Base-by-base conservation (phyloP, 2,329 filamentous ascomycete genomes). In the Arthroderma uncinatum region DNA sequence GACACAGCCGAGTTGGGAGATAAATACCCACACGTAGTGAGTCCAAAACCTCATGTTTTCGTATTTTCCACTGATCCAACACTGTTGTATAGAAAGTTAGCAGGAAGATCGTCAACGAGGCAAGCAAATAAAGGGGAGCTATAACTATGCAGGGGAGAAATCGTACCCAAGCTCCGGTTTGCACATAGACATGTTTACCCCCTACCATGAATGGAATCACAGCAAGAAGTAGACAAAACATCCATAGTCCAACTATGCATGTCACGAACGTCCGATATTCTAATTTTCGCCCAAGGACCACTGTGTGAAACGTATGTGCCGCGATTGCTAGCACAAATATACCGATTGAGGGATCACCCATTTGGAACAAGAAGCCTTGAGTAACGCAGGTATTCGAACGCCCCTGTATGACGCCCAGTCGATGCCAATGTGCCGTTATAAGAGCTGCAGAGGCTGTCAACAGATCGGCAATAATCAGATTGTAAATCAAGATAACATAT, bases 1-100 rank as follows among this genome's bases (percentile, higher is more conserved):
- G 33, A 34, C 33, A 12, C 33, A 34, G 12, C 33, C 33, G 12
- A 34, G 12, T 34, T 34, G 33, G 33, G 33, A 67, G 48, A 78
- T 66, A 67, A 79, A 79, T 60, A 79, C 77, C 76, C 76, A 80
- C 36, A 79, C 59, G 61, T 79, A 79, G 62, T 79, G 77, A 16
- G 75, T 69, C 70, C 71, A 78, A 3, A 80, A 67, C 5, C 77
- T 73, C 57, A 75, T 73, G 12, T 60, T 55, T 57, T 77, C 72
- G 60, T 71, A 70, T 10, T 70, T 62, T 1, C 65, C 61, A 10
- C 73, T 71, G 6, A 79, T 65, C 78, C 78, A 80, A 63, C 78
- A 80, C 78, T 78, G 42, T 28, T 16, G 12, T 5, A 34, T 34
- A 34, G n/a, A n/a, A n/a, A 30, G 12, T 16, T 33, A 37, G 6